Conservation (phyloP, 2,329 filamentous ascomycete species). For the Cryphonectria carpinicola region DNA sequence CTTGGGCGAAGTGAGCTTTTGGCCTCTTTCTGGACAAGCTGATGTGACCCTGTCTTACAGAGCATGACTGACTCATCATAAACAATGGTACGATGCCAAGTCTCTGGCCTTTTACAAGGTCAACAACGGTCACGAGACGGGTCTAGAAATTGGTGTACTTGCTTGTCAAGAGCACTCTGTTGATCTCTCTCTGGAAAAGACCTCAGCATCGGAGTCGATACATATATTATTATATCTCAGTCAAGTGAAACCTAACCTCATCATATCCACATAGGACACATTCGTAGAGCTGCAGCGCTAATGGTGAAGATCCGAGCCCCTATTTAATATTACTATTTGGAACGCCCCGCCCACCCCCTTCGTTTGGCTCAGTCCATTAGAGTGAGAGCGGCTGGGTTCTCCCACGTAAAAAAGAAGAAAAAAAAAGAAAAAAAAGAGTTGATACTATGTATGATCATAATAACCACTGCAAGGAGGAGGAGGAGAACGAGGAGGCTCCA, state of each 20-base stretch:
- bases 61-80: background rate
- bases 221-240: background rate
- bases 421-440: too few species aligned
- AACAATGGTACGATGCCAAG: background rate
- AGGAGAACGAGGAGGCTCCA: background rate
- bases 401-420: background rate
- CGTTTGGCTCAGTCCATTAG: background rate
- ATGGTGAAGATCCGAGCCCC: background rate
- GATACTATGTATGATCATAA: background rate
- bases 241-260: background rate
- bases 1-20: background rate
- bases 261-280: background rate
- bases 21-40: background rate
- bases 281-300: background rate
- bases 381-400: background rate
- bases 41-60: background rate
- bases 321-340: background rate
- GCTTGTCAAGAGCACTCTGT: background rate
- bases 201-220: background rate
- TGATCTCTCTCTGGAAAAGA: background rate
- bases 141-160: background rate
- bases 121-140: background rate
- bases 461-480: background rate
- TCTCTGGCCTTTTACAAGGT: background rate
- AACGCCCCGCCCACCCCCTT: background rate